Conservation (phyloP, 805 yeast genomes). For the Metschnikowia similis region DNA sequence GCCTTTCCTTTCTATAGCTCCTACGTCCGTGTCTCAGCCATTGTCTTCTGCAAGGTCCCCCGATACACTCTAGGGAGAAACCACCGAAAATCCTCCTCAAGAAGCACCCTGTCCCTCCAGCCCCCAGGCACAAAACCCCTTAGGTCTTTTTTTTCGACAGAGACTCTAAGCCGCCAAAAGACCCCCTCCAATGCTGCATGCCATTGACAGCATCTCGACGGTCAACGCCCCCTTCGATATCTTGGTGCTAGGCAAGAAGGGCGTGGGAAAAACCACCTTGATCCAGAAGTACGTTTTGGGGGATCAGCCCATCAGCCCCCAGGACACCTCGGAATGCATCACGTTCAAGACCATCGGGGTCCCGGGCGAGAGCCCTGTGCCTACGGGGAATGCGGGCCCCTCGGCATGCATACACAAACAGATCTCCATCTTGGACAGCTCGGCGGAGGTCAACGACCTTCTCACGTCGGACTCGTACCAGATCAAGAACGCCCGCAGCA, state of each 20-base stretch:
- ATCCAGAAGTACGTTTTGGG: conserved; percentile 14
- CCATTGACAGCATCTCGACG: conserved; percentile 12
- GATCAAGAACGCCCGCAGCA: conserved; percentile 26
- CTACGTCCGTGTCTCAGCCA: background rate
- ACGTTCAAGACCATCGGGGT: conserved; percentile 6
- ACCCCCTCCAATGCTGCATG: conserved; percentile 1
- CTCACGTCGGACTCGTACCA: conserved; percentile 24
- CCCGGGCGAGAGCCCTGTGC: background rate
- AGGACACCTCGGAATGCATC: conserved; percentile 11
- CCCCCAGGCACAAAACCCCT: background rate
- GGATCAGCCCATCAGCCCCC: conserved; percentile 3
- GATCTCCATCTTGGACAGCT: conserved; percentile 31
- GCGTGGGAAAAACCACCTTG: conserved; percentile 16
- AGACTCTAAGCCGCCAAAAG: background rate
- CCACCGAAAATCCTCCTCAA: background rate
- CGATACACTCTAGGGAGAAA: background rate
- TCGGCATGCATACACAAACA: conserved; percentile 14
- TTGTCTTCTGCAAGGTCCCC: background rate
- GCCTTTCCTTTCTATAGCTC: background rate
- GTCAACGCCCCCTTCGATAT: conserved; percentile 13
- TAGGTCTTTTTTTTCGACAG: background rate
- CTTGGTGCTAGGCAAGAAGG: conserved; percentile 14
- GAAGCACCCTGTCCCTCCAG: too few species aligned
- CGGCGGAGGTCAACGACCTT: conserved; percentile 23
- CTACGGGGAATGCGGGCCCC: background rate